Evolutionary conservation across 2,329 filamentous ascomycete species (phyloP), one percentile per base, ranked within the genome.

Genomic region (Arthrobotrys entomopaga): DNA sequence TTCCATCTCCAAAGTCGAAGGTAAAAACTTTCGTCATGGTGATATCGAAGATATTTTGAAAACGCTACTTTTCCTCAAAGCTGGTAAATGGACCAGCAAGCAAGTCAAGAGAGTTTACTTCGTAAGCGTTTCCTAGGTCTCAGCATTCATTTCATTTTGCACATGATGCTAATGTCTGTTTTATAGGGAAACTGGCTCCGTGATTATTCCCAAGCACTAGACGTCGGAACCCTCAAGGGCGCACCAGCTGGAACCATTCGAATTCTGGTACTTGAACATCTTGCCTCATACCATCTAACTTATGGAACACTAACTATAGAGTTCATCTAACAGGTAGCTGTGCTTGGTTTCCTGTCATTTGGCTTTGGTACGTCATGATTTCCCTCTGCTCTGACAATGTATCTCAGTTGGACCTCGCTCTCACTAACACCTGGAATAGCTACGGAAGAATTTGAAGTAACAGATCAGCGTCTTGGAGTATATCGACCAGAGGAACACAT

Each of bases 371-470:
- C 29, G 29, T 6, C 10, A 34, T 34, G 2, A 3, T 34, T n/a
- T 11, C 38, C 42, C 22, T 6, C 42, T n/a, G 43, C 76, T 13
- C 42, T 29, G 11, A 29, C 4, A 1, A n/a, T 34, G 29, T 34
- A 34, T 10, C 29, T 34, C 6, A 2, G 5, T 46, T 13, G 42
- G 42, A 13, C 10, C 7, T 26, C 38, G 24, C 16, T 20, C 29
- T 43, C n/a, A 43, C 54, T n/a, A 24, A 26, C 42, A n/a, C 22
- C 19, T 49, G 10, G 43, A 16, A 40, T 50, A 82, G 91, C 91
- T n/a, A 94, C 91, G 0, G 90, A 87, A 53, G 91, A 94, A 79
- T 95, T 93, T 78, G 91, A 94, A 79, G 91, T 94, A 52, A 94
- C 91, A 0, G 87, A 90, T 46, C 91, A 94, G 75, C 87, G 91